These are phyloP conservation scores for Fusarium sp. DNA, from an alignment of 2,329 filamentous ascomycete species.

Conservation along the genomic window DNA sequence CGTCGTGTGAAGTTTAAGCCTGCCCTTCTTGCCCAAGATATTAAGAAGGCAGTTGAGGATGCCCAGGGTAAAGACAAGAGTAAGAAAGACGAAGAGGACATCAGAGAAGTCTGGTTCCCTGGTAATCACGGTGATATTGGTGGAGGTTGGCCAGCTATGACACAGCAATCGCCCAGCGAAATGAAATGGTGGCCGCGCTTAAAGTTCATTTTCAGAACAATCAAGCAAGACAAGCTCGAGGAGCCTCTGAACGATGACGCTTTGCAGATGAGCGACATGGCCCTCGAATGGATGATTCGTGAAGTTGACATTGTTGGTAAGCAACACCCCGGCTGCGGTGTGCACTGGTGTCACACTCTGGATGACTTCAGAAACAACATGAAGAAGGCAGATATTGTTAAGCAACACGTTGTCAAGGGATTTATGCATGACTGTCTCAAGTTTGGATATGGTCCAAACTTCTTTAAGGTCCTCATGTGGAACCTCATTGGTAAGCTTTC, in stretches of 20 bases:
- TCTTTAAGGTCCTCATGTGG: constrained; percentile 59
- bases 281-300: constrained; percentile 67
- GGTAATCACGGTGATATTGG: constrained; percentile 69
- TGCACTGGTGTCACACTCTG: constrained; percentile 55
- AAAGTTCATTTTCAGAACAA: constrained; percentile 54
- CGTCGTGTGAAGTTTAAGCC: constrained; percentile 69
- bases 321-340: constrained; percentile 43
- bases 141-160: constrained; percentile 62
- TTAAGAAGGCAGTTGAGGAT: constrained; percentile 41
- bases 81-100: constrained; percentile 51
- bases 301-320: constrained; percentile 59
- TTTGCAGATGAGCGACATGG: constrained; percentile 64
- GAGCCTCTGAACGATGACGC: constrained; percentile 50
- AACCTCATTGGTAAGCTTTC: constrained; percentile 57
- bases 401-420: constrained; percentile 21
- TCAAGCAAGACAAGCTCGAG: constrained; percentile 50
- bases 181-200: constrained; percentile 52
- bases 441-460: constrained; percentile 54
- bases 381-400: constrained; percentile 44
- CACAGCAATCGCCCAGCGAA: constrained; percentile 36
- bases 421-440: constrained; percentile 57
- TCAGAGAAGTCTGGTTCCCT: constrained; percentile 68
- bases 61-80: constrained; percentile 3
- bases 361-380: constrained; percentile 52
- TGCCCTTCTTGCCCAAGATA: constrained; percentile 62